Percentiles rank a stretch among this genome's conserved stretches.
These are phyloP conservation scores for Aspergillus nomiae DNA, from an alignment of 2,329 filamentous ascomycete genomes.

Conservation along the genomic window DNA sequence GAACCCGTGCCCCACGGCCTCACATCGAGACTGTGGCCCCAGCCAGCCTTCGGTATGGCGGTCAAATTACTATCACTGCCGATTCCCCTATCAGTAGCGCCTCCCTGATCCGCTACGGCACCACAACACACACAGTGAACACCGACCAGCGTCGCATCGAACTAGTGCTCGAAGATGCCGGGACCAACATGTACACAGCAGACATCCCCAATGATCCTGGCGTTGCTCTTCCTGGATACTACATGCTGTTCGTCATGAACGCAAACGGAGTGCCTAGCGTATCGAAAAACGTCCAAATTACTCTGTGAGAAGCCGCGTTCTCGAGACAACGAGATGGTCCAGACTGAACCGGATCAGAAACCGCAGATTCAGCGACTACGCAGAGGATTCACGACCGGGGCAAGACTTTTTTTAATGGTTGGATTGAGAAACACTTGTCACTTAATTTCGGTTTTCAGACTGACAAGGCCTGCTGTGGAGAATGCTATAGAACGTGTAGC, in stretches of 20 bases:
- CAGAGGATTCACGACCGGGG: no score
- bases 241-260: conserved; percentile 55
- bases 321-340: background rate
- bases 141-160: conserved; percentile 60
- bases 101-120: conserved; percentile 6
- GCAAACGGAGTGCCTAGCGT: conserved; percentile 49
- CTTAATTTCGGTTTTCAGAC: background rate
- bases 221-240: conserved; percentile 55
- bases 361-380: no score
- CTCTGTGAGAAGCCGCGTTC: background rate
- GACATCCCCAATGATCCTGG: conserved; percentile 48
- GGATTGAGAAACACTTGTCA: background rate
- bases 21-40: conserved; percentile 33
- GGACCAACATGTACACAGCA: conserved; percentile 31
- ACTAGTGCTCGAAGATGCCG: conserved; percentile 32
- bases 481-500: background rate
- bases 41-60: background rate
- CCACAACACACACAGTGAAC: conserved; percentile 53
- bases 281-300: conserved; percentile 2
- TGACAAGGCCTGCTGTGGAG: background rate
- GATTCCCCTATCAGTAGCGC: background rate
- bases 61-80: conserved; percentile 6
- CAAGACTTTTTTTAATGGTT: background rate
- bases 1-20: conserved; percentile 41
- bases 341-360: no score